These are phyloP conservation scores for Suhomyces chickasaworum DNA, from an alignment of 1,139 yeast genomes.

Conservation along the genomic window DNA sequence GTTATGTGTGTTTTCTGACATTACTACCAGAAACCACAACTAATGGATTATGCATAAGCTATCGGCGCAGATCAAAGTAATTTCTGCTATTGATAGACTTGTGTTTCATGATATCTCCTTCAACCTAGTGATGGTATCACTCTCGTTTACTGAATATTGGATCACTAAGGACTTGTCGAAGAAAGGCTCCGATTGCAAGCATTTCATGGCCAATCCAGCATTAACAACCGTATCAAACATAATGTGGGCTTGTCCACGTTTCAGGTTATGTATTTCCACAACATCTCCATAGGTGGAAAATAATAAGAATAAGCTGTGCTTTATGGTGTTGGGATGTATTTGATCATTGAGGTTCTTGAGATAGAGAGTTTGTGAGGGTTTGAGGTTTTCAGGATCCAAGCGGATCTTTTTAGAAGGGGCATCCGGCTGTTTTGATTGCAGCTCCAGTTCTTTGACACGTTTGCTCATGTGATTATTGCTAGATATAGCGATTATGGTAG, in stretches of 20 bases:
- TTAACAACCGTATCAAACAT: conserved; percentile 51
- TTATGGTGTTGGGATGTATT: conserved; percentile 47
- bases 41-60: too few relatives aligned
- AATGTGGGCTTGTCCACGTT: conserved; percentile 81
- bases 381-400: conserved; percentile 16
- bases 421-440: neutral
- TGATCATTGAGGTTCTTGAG: conserved; percentile 68
- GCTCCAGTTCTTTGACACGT: neutral
- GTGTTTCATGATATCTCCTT: neutral
- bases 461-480: neutral
- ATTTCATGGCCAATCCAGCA: conserved; percentile 56
- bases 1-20: too few relatives aligned
- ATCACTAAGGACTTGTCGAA: conserved; percentile 60
- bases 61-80: too few relatives aligned
- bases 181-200: conserved; percentile 50
- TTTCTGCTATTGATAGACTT: neutral
- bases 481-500: too few relatives aligned
- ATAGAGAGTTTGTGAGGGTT: conserved; percentile 56
- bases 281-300: conserved; percentile 73
- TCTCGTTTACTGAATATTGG: conserved; percentile 46
- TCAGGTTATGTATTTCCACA: conserved; percentile 49
- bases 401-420: conserved; percentile 14
- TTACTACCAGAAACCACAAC: too few relatives aligned
- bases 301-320: conserved; percentile 58
- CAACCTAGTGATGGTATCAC: conserved; percentile 22